Evolutionary conservation across 78 protist genomes (phyloP), one percentile per base, ranked within the genome.

Genomic region (Dictyostelium purpureum): DNA sequence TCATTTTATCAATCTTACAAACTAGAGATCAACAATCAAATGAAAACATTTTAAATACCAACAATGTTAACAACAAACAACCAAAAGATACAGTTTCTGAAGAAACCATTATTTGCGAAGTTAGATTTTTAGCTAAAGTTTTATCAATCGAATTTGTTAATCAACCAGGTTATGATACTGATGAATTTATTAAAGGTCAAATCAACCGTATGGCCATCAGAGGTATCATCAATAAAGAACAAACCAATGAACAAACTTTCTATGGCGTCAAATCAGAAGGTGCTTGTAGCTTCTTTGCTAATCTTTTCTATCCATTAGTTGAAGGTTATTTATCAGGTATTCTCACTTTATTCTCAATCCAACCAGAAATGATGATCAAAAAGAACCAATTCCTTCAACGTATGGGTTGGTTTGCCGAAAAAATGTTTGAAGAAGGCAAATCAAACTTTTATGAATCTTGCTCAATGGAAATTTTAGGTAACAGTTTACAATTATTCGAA

Each of bases 341-440:
- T 35, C 28, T 94, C 26, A 47, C 93, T 21, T 56, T 94, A 18
- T 69, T 90, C 80, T 74, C 92, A 38, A 73, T 94, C 54, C 88
- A 88, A 76, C 96, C 96, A 37, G 93, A 94, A 51, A 79, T 70
- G 70, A 35, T 69, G 40, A 77, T 88, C 79, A 70, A 73, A 77
- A 57, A 77, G 75, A 89, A 90, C 33, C 63, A 43, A n/a, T 63
- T 94, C 56, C 59, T 91, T 12, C 75, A 67, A 65, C 67, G 93
- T 28, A 85, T 92, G 81, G 91, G 93, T 52, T 70, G 82, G 89
- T 59, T 96, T 28, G 90, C 95, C 11, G 98, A 96, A 76, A 90
- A 81, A 47, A 79, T 96, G 92, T 94, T 85, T 85, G 93, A 78
- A 14, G 95, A 91, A 57, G 95, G 96, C 49, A 71, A 71, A 74